phyloP scores from a whole-genome alignment of 2,329 filamentous ascomycete species.

The Truncatella angustata region DNA sequence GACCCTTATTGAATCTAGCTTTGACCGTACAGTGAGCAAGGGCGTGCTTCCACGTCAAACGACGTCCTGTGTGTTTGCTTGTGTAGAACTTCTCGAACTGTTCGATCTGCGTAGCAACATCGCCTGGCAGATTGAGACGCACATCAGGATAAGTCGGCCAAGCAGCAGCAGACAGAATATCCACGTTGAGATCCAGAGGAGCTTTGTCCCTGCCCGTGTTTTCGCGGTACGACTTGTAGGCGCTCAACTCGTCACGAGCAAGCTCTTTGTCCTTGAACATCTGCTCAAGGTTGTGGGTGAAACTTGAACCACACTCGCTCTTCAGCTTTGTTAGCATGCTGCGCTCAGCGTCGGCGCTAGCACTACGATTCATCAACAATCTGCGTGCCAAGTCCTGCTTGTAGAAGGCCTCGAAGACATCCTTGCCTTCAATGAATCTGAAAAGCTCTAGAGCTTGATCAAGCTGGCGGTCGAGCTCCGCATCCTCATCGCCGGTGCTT shows the following conservation, averaged over 20 bases:
- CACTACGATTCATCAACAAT: conserved; percentile 86
- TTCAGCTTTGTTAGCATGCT: conserved; percentile 93
- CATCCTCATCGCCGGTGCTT: conserved; percentile 80
- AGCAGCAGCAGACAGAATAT: conserved; percentile 83
- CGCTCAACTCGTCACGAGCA: conserved; percentile 86
- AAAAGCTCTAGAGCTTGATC: conserved; percentile 93
- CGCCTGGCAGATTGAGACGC: conserved; percentile 68
- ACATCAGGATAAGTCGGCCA: conserved; percentile 90
- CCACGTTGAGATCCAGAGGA: conserved; percentile 75
- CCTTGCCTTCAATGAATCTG: conserved; percentile 95
- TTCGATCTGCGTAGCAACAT: conserved; percentile 73
- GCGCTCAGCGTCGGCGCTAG: conserved; percentile 90
- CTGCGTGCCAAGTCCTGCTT: conserved; percentile 93
- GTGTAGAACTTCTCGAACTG: conserved; percentile 86
- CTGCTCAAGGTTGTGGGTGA: conserved; percentile 95
- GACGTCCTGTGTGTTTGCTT: conserved; percentile 82
- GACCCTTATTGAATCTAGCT: conserved; percentile 73
- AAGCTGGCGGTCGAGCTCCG: conserved; percentile 85
- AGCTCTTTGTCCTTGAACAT: conserved; percentile 99
- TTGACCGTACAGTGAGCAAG: conserved; percentile 88
- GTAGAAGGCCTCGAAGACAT: conserved; percentile 98
- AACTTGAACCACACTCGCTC: conserved; percentile 87
- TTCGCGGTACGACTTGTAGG: conserved; percentile 70
- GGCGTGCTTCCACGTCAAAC: conserved; percentile 87
- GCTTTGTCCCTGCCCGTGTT: conserved; percentile 44